Conservation (phyloP, 2,329 filamentous ascomycete species). For the Shiraia sp. region DNA sequence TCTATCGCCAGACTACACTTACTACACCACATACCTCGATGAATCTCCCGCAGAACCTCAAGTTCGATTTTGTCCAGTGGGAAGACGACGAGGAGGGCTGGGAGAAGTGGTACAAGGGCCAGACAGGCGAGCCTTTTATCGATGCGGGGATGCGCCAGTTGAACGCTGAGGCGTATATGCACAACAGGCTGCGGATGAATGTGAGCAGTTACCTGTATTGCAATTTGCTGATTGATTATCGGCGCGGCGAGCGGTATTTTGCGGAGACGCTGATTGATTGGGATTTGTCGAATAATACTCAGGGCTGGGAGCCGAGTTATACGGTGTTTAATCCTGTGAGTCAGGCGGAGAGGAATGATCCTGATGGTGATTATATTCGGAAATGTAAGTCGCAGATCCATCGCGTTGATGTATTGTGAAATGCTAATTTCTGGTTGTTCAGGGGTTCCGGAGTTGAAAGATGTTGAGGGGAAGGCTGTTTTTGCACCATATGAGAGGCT, state of each 20-base stretch:
- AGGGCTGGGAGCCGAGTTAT: constrained; percentile 57
- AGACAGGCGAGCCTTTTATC: constrained; percentile 54
- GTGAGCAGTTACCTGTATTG: constrained; percentile 53
- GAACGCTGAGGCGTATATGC: constrained; percentile 56
- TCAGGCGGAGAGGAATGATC: constrained; percentile 46
- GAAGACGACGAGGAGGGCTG: constrained; percentile 52
- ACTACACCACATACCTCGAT: constrained; percentile 54
- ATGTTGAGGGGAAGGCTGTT: constrained; percentile 52
- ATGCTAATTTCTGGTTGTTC: background rate
- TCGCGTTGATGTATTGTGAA: background rate
- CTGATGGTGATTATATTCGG: constrained; percentile 44
- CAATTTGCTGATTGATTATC: constrained; percentile 56
- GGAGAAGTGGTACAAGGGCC: constrained; percentile 11
- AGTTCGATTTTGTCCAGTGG: constrained; percentile 57
- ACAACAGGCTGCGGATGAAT: constrained; percentile 58
- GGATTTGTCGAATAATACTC: constrained; percentile 56
- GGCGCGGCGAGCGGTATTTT: constrained; percentile 56
- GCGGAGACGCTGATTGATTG: constrained; percentile 55
- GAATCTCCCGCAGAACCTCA: constrained; percentile 57
- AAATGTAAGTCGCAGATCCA: constrained; percentile 24
- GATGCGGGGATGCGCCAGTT: constrained; percentile 58
- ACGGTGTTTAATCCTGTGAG: constrained; percentile 52
- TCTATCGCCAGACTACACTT: constrained; percentile 55
- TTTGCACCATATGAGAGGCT: constrained; percentile 53
- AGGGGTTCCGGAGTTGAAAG: constrained; percentile 44